A percentile compares a stretch with the other conserved stretches of the same genome.
Conservation (phyloP, 441 rosid species). For the Manihot esculenta region DNA sequence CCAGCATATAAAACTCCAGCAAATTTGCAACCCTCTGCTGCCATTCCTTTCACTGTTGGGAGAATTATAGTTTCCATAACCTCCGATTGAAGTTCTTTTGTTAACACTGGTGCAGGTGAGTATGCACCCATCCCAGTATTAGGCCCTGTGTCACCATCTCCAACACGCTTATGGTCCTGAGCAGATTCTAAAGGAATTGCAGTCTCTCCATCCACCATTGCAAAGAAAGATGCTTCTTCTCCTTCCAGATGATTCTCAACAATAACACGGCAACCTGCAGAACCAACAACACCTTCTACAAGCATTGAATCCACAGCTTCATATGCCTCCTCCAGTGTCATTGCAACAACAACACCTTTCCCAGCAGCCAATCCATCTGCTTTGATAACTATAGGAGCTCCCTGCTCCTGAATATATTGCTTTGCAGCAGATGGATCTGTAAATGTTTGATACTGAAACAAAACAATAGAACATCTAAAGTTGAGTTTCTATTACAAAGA, state of each 20-base stretch:
- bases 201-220: slow-evolving; percentile 92
- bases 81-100: slow-evolving; percentile 60
- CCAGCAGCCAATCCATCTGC: slow-evolving; percentile 98
- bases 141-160: slow-evolving; percentile 94
- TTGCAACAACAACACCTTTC: slow-evolving; percentile 86
- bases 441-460: slow-evolving; percentile 75
- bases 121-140: slow-evolving; percentile 99
- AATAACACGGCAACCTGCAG: slow-evolving; percentile 74
- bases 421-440: slow-evolving; percentile 66
- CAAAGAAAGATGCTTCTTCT: slow-evolving; percentile 96
- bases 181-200: slow-evolving; percentile 93
- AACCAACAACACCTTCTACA: slow-evolving; percentile 70
- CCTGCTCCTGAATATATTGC: slow-evolving; percentile 68
- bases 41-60: slow-evolving; percentile 91
- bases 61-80: slow-evolving; percentile 81
- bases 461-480: slow-evolving; percentile 9
- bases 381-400: slow-evolving; percentile 83
- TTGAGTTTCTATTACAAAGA: not conserved
- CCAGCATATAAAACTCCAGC: slow-evolving; percentile 91
- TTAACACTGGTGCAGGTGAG: slow-evolving; percentile 87
- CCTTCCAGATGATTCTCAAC: slow-evolving; percentile 88
- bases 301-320: slow-evolving; percentile 92
- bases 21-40: slow-evolving; percentile 88
- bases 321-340: slow-evolving; percentile 70
- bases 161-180: slow-evolving; percentile 93